These are phyloP conservation scores for Pseudonectria buxi DNA, from an alignment of 2,329 filamentous ascomycete species.

Conservation along the genomic window DNA sequence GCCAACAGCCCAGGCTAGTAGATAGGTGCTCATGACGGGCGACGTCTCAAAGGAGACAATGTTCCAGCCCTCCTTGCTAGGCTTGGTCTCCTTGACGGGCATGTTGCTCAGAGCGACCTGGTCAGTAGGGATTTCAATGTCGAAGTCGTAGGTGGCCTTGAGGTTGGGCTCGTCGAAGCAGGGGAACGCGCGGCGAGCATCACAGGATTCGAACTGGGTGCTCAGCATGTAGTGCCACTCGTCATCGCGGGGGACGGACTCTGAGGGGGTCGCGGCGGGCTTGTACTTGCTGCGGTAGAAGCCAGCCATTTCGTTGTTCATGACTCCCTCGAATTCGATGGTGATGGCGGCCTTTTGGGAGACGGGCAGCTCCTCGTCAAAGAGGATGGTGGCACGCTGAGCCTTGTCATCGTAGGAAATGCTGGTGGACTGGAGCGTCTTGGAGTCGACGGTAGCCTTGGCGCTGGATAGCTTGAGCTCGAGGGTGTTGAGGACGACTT, in stretches of 20 bases:
- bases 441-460: conserved; percentile 53
- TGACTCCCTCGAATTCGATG: conserved; percentile 70
- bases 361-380: conserved; percentile 63
- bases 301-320: conserved; percentile 88
- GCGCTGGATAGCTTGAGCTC: conserved; percentile 68
- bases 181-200: conserved; percentile 89
- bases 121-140: conserved; percentile 83
- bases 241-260: conserved; percentile 69
- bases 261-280: conserved; percentile 62
- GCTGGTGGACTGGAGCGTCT: conserved; percentile 53
- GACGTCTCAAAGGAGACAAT: conserved; percentile 74
- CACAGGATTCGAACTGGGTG: conserved; percentile 96
- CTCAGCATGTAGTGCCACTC: conserved; percentile 73
- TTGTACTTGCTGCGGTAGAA: conserved; percentile 96
- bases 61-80: conserved; percentile 58
- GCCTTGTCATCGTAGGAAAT: conserved; percentile 77
- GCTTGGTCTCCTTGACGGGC: conserved; percentile 68
- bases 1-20: conserved; percentile 88
- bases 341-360: conserved; percentile 59
- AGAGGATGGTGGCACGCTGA: conserved; percentile 74
- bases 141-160: conserved; percentile 91
- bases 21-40: conserved; percentile 86
- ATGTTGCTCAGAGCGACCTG: conserved; percentile 92
- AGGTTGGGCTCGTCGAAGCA: conserved; percentile 98
- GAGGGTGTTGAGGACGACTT: conserved; percentile 78